Evolutionary conservation across 139 green algal species (phyloP), one percentile per base, ranked within the genome.

Genomic region (Prasinococcaceae sp.): DNA sequence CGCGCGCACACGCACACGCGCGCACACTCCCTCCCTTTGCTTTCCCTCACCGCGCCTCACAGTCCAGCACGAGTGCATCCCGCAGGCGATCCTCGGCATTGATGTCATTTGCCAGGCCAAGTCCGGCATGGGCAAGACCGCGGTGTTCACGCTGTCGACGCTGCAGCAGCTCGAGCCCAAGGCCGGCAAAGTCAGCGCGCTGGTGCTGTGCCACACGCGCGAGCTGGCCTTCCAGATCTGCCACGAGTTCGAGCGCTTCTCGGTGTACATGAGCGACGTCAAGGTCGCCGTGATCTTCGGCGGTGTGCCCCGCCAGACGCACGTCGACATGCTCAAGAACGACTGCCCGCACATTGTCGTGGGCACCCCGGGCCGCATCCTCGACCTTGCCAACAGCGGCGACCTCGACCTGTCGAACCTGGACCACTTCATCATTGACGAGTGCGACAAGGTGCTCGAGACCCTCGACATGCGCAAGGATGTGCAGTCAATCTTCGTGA

Each of bases 401-500:
- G 49, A 58, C 16, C 72, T 99, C 23, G 84, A 92, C 39, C 67
- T 98, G 53, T 74, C 69, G 38, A 65, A 76, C 53, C 68, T 95
- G n/a, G 69, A 79, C 3, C 83, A 95, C 76, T 99, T 98, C 65
- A 74, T 99, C 6, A 70, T 99, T 12, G 92, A 99, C 60, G 92
- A 99, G 79, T 99, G 92, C 64, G 92, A 99, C 75, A 99, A 99
- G 74, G 86, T 95, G 81, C 79, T 99, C 61, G 87, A 96, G 62
- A 30, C 49, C n/a, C 55, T 79, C 1, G 90, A 99, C 73, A 99
- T 99, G 92, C 78, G 92, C 39, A 65, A 61, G 14, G 92, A 99
- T 63, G 80, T 97, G 9, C 88, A 97, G 73, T 80, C 85, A 28
- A 94, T 99, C 54, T 99, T 99, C 77, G 94, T 93, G 82, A 62